These are phyloP conservation scores for Dalbergia cultrata DNA, from an alignment of 306 rosid species.

Conservation along the genomic window DNA sequence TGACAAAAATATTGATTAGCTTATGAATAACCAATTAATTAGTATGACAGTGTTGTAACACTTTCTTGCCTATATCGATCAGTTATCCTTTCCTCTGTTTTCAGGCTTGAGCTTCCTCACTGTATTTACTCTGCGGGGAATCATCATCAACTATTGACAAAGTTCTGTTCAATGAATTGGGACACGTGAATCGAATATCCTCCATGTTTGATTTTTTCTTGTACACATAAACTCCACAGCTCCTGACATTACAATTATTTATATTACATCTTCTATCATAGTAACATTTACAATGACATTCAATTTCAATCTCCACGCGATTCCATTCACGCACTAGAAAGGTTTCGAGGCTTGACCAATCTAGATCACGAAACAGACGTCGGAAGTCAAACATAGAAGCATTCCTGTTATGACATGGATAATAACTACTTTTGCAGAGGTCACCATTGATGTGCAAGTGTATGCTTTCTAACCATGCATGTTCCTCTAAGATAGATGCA, in stretches of 20 bases:
- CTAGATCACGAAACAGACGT: neutral
- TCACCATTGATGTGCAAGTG: neutral
- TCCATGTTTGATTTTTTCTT: neutral
- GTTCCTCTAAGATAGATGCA: neutral
- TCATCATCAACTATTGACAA: too few species aligned
- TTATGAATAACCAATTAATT: too few species aligned
- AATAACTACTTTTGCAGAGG: too few species aligned
- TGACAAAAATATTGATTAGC: too few species aligned
- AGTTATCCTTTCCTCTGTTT: too few species aligned
- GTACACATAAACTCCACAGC: neutral
- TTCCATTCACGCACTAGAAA: neutral
- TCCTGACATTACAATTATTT: neutral
- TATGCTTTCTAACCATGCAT: neutral
- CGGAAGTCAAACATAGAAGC: too few species aligned
- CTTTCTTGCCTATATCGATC: too few species aligned
- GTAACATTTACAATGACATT: neutral
- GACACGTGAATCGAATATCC: neutral
- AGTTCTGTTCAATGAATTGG: too few species aligned
- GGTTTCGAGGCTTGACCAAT: neutral
- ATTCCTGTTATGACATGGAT: too few species aligned
- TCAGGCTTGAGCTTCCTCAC: too few species aligned
- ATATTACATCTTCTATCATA: neutral
- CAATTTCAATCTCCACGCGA: neutral
- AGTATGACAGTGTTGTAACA: too few species aligned
- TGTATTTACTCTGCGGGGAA: slow-evolving; percentile 35